These are phyloP conservation scores for Furcasterigmium sp. DNA, from an alignment of 2,329 filamentous ascomycete genomes.

Conservation along the genomic window DNA sequence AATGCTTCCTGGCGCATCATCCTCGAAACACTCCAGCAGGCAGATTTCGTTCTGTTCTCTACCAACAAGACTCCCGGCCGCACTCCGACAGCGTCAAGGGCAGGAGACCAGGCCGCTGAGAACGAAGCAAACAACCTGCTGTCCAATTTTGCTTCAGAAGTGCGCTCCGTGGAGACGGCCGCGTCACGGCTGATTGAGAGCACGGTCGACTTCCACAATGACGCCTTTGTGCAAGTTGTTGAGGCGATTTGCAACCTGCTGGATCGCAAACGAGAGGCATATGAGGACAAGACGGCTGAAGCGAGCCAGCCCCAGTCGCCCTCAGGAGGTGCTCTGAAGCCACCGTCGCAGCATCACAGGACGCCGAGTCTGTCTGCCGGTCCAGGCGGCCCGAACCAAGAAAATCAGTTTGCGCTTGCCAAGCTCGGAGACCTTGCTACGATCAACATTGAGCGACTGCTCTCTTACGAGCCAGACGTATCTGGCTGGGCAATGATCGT, in stretches of 20 bases:
- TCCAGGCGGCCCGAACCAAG: constrained; percentile 48
- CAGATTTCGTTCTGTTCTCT: constrained; percentile 77
- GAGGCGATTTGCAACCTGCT: constrained; percentile 70
- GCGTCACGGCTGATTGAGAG: constrained; percentile 85
- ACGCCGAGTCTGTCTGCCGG: constrained; percentile 41
- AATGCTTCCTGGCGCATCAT: constrained; percentile 84
- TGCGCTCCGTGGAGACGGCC: constrained; percentile 83
- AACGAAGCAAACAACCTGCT: constrained; percentile 46
- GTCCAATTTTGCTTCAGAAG: constrained; percentile 71
- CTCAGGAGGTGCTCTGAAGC: constrained; percentile 22
- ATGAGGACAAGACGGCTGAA: constrained; percentile 15
- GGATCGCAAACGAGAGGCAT: constrained; percentile 27
- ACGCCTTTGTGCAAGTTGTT: constrained; percentile 73
- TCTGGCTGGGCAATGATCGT: constrained; percentile 74
- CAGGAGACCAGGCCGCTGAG: constrained; percentile 42
- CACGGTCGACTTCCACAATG: constrained; percentile 83
- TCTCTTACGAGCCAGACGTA: constrained; percentile 57
- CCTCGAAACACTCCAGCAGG: constrained; percentile 86
- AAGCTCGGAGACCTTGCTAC: constrained; percentile 69
- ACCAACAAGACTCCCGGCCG: constrained; percentile 50
- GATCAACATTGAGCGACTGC: constrained; percentile 71
- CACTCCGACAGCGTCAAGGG: constrained; percentile 41
- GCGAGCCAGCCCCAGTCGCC: constrained; percentile 31
- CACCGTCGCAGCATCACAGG: constrained; percentile 35
- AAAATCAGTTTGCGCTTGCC: constrained; percentile 63